Evolutionary conservation across 345 rosid species (phyloP).

Genomic region (Arabidopsis suecica): DNA sequence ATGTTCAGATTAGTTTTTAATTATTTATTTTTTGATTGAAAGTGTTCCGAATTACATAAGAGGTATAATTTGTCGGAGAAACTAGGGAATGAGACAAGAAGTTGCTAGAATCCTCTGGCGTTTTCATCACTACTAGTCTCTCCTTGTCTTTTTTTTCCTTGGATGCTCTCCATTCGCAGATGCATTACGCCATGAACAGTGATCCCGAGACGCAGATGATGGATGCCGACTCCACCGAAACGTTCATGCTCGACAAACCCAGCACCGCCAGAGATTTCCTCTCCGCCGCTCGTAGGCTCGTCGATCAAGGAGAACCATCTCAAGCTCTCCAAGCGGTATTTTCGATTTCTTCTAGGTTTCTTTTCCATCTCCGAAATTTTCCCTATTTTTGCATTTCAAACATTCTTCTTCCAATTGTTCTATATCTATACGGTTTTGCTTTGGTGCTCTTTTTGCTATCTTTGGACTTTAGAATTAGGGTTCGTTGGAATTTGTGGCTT

Average conservation of each 20-base stretch:
- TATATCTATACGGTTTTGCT: not conserved
- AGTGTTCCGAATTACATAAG: not conserved
- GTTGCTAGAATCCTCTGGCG: constrained; percentile 32
- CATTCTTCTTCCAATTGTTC: not conserved
- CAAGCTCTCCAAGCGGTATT: constrained; percentile 92
- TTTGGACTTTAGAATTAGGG: constrained; percentile 13
- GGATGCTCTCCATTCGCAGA: not conserved
- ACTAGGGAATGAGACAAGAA: constrained; percentile 14
- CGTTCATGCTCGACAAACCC: constrained; percentile 32
- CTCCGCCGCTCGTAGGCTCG: constrained; percentile 69
- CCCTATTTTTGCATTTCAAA: not conserved
- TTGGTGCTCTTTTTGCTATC: not conserved
- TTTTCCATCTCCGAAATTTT: no score
- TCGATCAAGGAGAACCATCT: constrained; percentile 79
- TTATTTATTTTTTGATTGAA: not conserved
- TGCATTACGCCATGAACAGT: constrained; percentile 53
- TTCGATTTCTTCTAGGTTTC: not conserved
- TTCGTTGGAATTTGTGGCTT: not conserved
- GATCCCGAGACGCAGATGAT: constrained; percentile 52
- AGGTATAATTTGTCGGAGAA: constrained; percentile 6
- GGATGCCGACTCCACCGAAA: constrained; percentile 49
- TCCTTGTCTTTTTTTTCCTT: not conserved
- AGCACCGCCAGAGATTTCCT: constrained; percentile 55
- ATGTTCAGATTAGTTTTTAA: no score
- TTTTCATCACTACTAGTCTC: not conserved